phyloP scores from a whole-genome alignment of 2,329 filamentous ascomycete genomes.

The Hymenoscyphus scutula region DNA sequence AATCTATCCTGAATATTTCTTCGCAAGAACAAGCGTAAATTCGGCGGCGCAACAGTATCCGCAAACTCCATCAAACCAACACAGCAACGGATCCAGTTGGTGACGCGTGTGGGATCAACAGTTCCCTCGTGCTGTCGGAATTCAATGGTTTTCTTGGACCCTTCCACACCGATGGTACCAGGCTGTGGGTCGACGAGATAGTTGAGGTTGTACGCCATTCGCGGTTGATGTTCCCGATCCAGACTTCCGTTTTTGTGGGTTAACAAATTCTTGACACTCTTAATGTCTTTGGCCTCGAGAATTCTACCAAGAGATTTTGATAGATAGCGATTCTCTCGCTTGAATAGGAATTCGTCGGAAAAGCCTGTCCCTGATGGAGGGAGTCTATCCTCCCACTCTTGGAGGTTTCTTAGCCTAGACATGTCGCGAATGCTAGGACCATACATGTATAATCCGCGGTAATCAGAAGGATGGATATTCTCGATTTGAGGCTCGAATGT shows the following conservation, averaged over 20 bases:
- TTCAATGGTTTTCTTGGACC: slow-evolving; percentile 17
- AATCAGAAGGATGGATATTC: not conserved
- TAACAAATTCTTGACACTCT: not conserved
- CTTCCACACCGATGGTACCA: not conserved
- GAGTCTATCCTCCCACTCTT: not conserved
- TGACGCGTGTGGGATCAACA: slow-evolving; percentile 11
- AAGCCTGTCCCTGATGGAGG: not conserved
- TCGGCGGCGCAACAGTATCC: not conserved
- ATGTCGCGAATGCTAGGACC: not conserved
- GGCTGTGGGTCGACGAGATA: not conserved
- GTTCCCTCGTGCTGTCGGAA: slow-evolving; percentile 25
- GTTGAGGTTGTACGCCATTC: not conserved
- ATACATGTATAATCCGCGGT: not conserved
- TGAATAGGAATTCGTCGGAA: not conserved
- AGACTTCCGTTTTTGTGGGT: not conserved
- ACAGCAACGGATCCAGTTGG: slow-evolving; percentile 17
- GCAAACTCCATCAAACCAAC: slow-evolving; percentile 11
- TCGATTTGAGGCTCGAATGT: slow-evolving; percentile 9
- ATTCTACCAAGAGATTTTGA: not conserved
- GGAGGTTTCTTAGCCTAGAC: not conserved
- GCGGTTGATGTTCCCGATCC: too few relatives aligned
- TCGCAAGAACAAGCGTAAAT: not conserved
- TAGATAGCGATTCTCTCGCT: not conserved
- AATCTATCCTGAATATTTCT: not conserved
- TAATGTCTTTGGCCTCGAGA: not conserved